Evolutionary conservation across 768 basidiomycete species (phyloP).

Genomic region (Naganishia randhawae): DNA sequence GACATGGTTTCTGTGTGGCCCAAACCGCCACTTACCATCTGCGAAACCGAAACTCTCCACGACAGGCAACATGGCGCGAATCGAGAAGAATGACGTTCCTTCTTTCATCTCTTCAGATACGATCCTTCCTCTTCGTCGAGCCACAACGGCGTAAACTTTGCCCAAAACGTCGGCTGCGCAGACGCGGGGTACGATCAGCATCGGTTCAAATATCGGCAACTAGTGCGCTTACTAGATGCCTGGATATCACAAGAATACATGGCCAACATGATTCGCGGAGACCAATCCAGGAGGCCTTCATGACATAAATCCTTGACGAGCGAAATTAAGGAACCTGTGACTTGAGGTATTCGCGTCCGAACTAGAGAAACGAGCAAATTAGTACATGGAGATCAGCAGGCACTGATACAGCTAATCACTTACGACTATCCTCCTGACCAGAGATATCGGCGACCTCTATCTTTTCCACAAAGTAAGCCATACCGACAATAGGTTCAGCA

Average conservation of each 20-base stretch:
- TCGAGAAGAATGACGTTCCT: constrained; percentile 88
- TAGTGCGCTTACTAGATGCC: constrained; percentile 71
- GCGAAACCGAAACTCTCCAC: constrained; percentile 98
- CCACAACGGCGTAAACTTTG: constrained; percentile 93
- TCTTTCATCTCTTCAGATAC: constrained; percentile 99
- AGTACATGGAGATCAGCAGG: background rate
- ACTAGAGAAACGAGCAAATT: constrained; percentile 53
- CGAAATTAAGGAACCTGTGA: constrained; percentile 85
- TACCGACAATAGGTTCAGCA: constrained; percentile 86
- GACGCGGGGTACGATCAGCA: background rate
- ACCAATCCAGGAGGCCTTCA: constrained; percentile 91
- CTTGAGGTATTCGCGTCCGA: constrained; percentile 74
- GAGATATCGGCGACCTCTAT: constrained; percentile 66
- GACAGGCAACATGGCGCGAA: constrained; percentile 84
- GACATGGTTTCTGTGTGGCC: background rate
- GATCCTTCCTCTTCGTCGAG: constrained; percentile 83
- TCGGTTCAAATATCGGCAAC: constrained; percentile 25
- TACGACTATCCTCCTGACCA: constrained; percentile 53
- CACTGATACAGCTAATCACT: constrained; percentile 2
- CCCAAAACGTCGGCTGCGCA: constrained; percentile 87
- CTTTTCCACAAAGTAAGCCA: constrained; percentile 78
- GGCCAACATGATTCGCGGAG: constrained; percentile 89
- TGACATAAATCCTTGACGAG: constrained; percentile 83
- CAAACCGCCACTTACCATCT: constrained; percentile 64
- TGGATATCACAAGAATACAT: constrained; percentile 99